A percentile compares a stretch with the other conserved stretches of the same genome.
Evolutionary conservation across 768 basidiomycete genomes (phyloP).

Genomic region (Mycena sanguinolenta): DNA sequence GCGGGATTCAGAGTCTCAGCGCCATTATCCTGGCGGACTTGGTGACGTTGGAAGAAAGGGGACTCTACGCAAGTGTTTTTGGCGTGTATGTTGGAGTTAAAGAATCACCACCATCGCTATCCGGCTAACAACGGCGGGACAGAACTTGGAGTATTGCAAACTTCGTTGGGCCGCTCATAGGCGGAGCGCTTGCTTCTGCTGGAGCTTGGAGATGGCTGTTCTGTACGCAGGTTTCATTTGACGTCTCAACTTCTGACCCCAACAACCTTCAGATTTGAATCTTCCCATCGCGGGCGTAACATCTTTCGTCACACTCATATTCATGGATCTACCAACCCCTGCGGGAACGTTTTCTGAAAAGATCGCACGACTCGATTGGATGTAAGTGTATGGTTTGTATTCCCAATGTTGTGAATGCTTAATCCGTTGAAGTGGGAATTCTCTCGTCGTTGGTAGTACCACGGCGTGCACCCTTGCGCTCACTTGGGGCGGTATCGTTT

Average conservation of each 20-base stretch:
- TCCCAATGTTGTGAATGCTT: not conserved
- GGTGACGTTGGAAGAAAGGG: conserved; percentile 50
- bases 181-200: conserved; percentile 47
- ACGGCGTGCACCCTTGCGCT: conserved; percentile 47
- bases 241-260: no score
- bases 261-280: conserved; percentile 51
- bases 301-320: conserved; percentile 43
- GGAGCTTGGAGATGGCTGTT: conserved; percentile 58
- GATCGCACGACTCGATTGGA: conserved; percentile 53
- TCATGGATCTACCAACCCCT: conserved; percentile 51
- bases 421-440: conserved; percentile 48
- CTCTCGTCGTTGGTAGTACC: conserved; percentile 47
- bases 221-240: no score
- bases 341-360: conserved; percentile 47
- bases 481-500: conserved; percentile 59
- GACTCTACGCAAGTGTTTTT: conserved; percentile 45
- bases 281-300: conserved; percentile 49
- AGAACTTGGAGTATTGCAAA: conserved; percentile 51
- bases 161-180: conserved; percentile 50
- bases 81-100: no score
- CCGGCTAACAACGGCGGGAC: not conserved
- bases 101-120: no score
- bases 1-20: conserved; percentile 32
- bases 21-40: conserved; percentile 49
- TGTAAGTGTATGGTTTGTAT: conserved; percentile 46